Evolutionary conservation across 2,329 filamentous ascomycete species (phyloP).

Genomic region (Colletotrichum theobromicola): DNA sequence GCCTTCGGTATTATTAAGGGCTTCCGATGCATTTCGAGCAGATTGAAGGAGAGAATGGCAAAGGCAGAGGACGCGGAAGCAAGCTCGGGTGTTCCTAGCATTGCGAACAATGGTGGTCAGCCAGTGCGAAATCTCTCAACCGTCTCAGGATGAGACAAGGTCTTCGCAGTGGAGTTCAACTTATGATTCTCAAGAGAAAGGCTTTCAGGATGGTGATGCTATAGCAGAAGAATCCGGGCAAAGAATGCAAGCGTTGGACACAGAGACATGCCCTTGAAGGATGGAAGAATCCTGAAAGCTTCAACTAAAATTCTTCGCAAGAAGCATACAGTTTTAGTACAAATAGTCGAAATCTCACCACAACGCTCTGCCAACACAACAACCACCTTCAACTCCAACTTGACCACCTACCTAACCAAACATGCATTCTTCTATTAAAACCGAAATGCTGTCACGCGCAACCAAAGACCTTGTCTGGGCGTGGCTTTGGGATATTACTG

Average conservation of each 20-base stretch:
- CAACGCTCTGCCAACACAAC: background rate
- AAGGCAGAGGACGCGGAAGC: background rate
- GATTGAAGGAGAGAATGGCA: background rate
- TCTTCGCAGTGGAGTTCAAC: background rate
- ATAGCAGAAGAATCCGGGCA: too few relatives aligned
- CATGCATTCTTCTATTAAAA: background rate
- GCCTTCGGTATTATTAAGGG: background rate
- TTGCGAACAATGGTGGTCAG: background rate
- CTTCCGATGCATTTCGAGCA: background rate
- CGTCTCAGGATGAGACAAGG: background rate
- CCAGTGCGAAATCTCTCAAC: background rate
- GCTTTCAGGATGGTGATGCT: background rate
- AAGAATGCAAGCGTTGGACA: too few relatives aligned
- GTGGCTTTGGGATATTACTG: background rate
- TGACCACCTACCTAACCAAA: background rate
- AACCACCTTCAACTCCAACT: background rate
- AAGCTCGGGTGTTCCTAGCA: background rate
- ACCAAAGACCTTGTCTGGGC: background rate
- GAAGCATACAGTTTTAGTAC: too few relatives aligned
- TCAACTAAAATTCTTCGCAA: too few relatives aligned
- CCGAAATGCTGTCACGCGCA: background rate
- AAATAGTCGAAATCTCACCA: too few relatives aligned
- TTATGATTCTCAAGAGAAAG: background rate
- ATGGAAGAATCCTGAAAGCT: too few relatives aligned
- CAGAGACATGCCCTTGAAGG: too few relatives aligned